Conservation (phyloP, 192 early-diverging fungal genomes). For the Helicostylum pulchrum region DNA sequence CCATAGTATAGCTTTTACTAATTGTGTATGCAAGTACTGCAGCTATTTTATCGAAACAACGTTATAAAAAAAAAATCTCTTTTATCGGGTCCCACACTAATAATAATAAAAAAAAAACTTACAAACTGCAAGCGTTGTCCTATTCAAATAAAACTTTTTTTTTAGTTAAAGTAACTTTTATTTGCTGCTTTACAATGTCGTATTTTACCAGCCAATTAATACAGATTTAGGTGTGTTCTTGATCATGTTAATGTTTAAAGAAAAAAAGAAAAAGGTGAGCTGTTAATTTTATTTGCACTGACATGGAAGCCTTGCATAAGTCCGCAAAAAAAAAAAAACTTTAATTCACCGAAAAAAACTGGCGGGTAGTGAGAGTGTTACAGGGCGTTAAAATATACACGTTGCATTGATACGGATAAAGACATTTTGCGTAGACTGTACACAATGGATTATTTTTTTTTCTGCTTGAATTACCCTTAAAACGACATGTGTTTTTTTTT, state of each 20-base stretch:
- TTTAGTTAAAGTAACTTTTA: background rate
- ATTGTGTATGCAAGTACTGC: background rate
- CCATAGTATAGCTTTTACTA: constrained; percentile 14
- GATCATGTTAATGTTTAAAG: background rate
- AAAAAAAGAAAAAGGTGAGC: background rate
- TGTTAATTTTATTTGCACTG: too few relatives aligned
- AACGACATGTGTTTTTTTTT: too few relatives aligned
- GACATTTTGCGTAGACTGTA: too few relatives aligned
- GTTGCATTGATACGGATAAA: too few relatives aligned
- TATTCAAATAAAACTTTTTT: background rate
- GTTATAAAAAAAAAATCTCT: constrained; percentile 1
- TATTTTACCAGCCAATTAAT: constrained; percentile 12
- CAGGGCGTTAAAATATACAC: too few relatives aligned
- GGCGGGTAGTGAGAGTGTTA: too few relatives aligned
- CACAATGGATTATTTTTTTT: too few relatives aligned
- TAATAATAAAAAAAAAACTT: constrained; percentile 1
- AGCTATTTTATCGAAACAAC: background rate
- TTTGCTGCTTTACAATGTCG: background rate
- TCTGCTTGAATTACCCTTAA: too few relatives aligned
- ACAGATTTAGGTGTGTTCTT: constrained; percentile 18
- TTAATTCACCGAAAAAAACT: too few relatives aligned
- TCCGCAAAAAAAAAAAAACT: too few relatives aligned
- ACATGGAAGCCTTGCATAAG: too few relatives aligned
- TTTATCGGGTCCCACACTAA: too few relatives aligned
- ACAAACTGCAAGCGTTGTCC: constrained; percentile 9